Evolutionary conservation across 257 asterid genomes (phyloP).

Genomic region (Penstemon davidsonii): DNA sequence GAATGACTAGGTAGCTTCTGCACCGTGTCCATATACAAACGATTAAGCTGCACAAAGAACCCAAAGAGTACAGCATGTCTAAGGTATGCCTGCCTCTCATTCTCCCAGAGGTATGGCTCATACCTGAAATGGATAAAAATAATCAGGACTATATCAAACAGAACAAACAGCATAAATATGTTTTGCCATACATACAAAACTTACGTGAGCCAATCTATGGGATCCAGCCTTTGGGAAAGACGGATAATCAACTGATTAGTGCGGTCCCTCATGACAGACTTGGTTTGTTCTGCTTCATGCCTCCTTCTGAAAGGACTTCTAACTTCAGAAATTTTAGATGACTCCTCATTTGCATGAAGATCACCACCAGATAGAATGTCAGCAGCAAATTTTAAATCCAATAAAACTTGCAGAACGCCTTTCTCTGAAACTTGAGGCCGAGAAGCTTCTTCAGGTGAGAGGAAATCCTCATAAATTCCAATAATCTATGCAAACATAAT

Average conservation of each 20-base stretch:
- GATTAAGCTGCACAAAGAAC: conserved; percentile 91
- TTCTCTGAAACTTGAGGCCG: conserved; percentile 73
- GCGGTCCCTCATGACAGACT: conserved; percentile 60
- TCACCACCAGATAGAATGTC: conserved; percentile 83
- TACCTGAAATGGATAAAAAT: conserved; percentile 53
- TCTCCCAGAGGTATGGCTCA: conserved; percentile 96
- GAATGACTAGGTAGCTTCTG: conserved; percentile 86
- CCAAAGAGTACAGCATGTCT: conserved; percentile 96
- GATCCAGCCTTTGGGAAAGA: conserved; percentile 81
- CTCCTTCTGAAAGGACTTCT: conserved; percentile 72
- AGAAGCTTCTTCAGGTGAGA: conserved; percentile 52
- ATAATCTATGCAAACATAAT: conserved; percentile 52
- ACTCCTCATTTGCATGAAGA: conserved; percentile 50
- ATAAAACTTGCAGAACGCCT: conserved; percentile 82
- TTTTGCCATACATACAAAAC: conserved; percentile 33
- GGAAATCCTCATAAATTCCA: conserved; percentile 69
- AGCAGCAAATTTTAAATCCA: conserved; percentile 84
- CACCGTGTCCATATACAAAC: conserved; percentile 64
- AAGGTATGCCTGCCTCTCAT: conserved; percentile 84
- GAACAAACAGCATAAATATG: neutral
- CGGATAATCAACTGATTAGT: conserved; percentile 52
- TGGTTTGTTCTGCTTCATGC: conserved; percentile 52
- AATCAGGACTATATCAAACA: conserved; percentile 24
- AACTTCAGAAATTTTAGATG: conserved; percentile 45
- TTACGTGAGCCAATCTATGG: conserved; percentile 99